Percentiles rank a stretch among this genome's conserved stretches.
phyloP scores from a whole-genome alignment of 306 rosid genomes.

The Quercus aquifolioides region DNA sequence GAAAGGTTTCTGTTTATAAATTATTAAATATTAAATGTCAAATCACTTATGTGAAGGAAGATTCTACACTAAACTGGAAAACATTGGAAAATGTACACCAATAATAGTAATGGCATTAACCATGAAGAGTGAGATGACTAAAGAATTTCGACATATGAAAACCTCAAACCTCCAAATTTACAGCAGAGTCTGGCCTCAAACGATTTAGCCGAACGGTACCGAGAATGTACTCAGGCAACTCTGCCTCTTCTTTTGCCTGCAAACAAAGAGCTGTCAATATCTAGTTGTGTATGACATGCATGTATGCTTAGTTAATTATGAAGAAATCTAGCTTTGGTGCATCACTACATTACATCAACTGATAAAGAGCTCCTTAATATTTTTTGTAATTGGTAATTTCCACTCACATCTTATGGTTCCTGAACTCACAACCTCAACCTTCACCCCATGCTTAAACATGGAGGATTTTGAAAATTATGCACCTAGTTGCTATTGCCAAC shows the following conservation, averaged over 20 bases:
- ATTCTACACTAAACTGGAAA: not conserved
- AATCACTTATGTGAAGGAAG: not conserved
- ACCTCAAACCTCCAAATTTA: constrained; percentile 41
- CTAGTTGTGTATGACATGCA: constrained; percentile 5
- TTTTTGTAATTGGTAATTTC: not conserved
- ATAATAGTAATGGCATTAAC: not conserved
- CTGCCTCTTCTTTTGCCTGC: constrained; percentile 79
- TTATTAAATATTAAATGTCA: not conserved
- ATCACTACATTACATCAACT: not conserved
- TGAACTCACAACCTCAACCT: not conserved
- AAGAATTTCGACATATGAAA: not conserved
- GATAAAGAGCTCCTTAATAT: not conserved
- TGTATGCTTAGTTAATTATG: not conserved
- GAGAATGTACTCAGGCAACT: constrained; percentile 85
- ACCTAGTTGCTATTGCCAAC: not conserved
- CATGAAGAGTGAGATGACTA: not conserved
- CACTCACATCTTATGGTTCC: not conserved
- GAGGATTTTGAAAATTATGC: not conserved
- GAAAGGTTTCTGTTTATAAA: not conserved
- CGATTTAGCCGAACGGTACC: constrained; percentile 85
- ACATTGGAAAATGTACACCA: not conserved
- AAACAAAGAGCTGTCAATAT: constrained; percentile 22
- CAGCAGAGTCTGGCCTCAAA: constrained; percentile 63
- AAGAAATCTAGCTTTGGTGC: constrained; percentile 1
- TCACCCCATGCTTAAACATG: not conserved